Base-by-base conservation (phyloP, 225 moss, liverwort and hornwort genomes). In the Straminergon stramineum region DNA sequence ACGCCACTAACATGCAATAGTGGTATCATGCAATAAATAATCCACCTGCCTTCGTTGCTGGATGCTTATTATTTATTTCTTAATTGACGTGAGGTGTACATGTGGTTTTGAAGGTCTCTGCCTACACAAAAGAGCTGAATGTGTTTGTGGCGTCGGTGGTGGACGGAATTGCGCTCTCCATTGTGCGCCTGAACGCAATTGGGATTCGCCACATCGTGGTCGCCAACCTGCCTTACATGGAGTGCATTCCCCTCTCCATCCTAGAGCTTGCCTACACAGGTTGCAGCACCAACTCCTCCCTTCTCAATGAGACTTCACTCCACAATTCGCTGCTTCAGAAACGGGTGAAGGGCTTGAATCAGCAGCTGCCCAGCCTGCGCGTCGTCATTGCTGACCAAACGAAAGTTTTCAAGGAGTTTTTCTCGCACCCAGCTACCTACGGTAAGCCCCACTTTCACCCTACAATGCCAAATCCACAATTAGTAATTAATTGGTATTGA, bases 151-250 rank as follows among this genome's bases (percentile, higher is more conserved):
- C 23, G 3, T 71, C 27, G 0, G 94, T 92, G 84, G 91, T 94
- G 89, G 85, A 94, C 11, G 88, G 84, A 15, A 83, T 91, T 20
- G 87, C 76, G 0, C 4, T 91, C 6, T 32, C 81, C 7, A 39
- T 91, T 17, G 70, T 85, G 57, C 89, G 89, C 39, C 16, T 88
- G 6, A 65, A 91, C 28, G 48, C 18, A 11, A 17, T 91, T 4
- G 94, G 94, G 7, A 10, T 92, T 39, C 89, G 71, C 9, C 83
- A 92, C 71, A 82, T 94, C 2, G 45, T 94, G 1, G 87, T 92
- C 2, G 4, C 88, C 35, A 92, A 91, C 32, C 7, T 90, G 28
- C 69, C 82, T 7, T 20, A 13, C 2, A 19, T 91, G 56, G 37
- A 13, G 7, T 94, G 94, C 82, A 41, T 51, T 11, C 92, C 91